These are phyloP conservation scores for Euphorbia tirucalli DNA, from an alignment of 345 rosid genomes.

Conservation along the genomic window DNA sequence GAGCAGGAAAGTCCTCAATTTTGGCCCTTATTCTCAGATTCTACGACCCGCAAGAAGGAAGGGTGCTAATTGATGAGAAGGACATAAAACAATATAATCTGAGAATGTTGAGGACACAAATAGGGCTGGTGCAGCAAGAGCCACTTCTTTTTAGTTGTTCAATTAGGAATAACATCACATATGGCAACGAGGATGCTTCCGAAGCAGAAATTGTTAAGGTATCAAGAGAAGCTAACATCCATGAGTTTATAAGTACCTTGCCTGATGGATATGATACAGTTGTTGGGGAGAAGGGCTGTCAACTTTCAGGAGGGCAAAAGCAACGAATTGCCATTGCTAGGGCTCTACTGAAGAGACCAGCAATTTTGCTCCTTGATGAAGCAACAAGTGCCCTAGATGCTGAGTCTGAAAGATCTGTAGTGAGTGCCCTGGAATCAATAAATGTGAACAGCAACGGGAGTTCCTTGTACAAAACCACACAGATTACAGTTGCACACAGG, in stretches of 20 bases:
- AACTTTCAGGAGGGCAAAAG: slow-evolving; percentile 65
- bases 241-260: slow-evolving; percentile 48
- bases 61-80: slow-evolving; percentile 39
- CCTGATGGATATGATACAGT: slow-evolving; percentile 52
- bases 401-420: slow-evolving; percentile 62
- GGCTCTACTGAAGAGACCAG: slow-evolving; percentile 53
- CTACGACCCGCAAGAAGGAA: slow-evolving; percentile 43
- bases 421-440: slow-evolving; percentile 53
- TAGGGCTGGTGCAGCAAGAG: slow-evolving; percentile 58
- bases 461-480: slow-evolving; percentile 39
- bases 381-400: slow-evolving; percentile 87
- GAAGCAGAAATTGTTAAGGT: slow-evolving; percentile 51
- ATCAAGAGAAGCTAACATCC: slow-evolving; percentile 49
- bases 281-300: slow-evolving; percentile 66
- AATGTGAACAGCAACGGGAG: slow-evolving; percentile 24
- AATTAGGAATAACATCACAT: slow-evolving; percentile 45
- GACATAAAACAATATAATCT: slow-evolving; percentile 41
- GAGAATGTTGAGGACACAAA: slow-evolving; percentile 41
- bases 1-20: slow-evolving; percentile 63
- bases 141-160: slow-evolving; percentile 54
- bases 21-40: slow-evolving; percentile 53
- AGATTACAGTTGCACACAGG: slow-evolving; percentile 75
- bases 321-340: slow-evolving; percentile 61
- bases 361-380: slow-evolving; percentile 69
- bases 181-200: slow-evolving; percentile 42